phyloP scores from a whole-genome alignment of 768 basidiomycete genomes.

The Butyriboletus loyo region DNA sequence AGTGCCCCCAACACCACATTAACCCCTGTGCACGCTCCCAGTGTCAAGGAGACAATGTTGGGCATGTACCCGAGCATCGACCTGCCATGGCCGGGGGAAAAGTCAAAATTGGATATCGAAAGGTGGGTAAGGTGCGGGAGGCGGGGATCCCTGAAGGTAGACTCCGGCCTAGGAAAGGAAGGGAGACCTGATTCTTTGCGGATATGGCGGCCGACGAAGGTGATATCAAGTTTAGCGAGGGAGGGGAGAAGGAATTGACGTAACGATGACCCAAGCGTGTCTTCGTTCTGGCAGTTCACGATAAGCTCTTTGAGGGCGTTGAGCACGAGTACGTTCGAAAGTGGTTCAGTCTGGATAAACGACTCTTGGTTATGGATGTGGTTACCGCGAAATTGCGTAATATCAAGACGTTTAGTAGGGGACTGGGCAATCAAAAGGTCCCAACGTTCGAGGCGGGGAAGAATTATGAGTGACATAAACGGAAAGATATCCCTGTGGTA shows the following conservation, averaged over 20 bases:
- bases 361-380: conserved; percentile 28
- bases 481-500: conserved; percentile 40
- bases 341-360: conserved; percentile 28
- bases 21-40: conserved; percentile 46
- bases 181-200: conserved; percentile 27
- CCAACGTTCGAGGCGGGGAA: conserved; percentile 41
- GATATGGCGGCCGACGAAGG: conserved; percentile 33
- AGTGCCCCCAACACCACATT: conserved; percentile 40
- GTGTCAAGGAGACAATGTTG: conserved; percentile 43
- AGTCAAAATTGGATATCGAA: conserved; percentile 45
- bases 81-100: conserved; percentile 37
- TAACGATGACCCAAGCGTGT: conserved; percentile 36
- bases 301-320: conserved; percentile 40
- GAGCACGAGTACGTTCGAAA: conserved; percentile 28
- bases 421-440: conserved; percentile 43
- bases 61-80: conserved; percentile 53
- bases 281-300: conserved; percentile 41
- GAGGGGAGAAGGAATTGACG: conserved; percentile 44
- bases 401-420: conserved; percentile 27
- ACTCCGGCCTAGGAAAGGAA: conserved; percentile 46
- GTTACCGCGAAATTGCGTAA: conserved; percentile 29
- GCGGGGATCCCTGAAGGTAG: conserved; percentile 55
- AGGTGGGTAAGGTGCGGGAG: conserved; percentile 49
- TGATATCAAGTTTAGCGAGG: conserved; percentile 44
- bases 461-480: conserved; percentile 40